A percentile compares a stretch with the other conserved stretches of the same genome.
Conservation (phyloP, 2,329 filamentous ascomycete genomes). For the Alternaria angustiovoidea region DNA sequence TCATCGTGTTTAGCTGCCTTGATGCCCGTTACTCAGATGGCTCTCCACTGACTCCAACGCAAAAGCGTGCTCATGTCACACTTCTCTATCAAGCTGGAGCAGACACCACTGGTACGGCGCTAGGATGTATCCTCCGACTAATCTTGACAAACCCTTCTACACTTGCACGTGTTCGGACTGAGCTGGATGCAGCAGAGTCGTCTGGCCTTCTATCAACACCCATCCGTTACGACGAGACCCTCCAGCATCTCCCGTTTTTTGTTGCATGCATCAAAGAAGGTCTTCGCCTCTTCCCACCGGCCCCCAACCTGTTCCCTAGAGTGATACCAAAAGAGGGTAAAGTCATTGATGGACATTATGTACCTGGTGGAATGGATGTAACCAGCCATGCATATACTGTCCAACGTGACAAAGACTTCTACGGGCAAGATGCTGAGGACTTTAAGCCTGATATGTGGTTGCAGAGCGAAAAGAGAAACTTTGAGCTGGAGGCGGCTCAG, state of each 20-base stretch:
- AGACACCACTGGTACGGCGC: slow-evolving; percentile 47
- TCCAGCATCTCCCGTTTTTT: slow-evolving; percentile 56
- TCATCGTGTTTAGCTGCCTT: slow-evolving; percentile 35
- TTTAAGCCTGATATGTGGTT: slow-evolving; percentile 56
- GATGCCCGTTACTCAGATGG: slow-evolving; percentile 44
- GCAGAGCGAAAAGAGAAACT: slow-evolving; percentile 29
- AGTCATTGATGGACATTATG: slow-evolving; percentile 51
- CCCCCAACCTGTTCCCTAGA: slow-evolving; percentile 61
- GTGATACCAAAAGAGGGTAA: slow-evolving; percentile 44
- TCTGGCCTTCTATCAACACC: slow-evolving; percentile 31
- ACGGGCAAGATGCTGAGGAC: slow-evolving; percentile 51
- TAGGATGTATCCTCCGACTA: slow-evolving; percentile 45
- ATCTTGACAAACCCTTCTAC: slow-evolving; percentile 27
- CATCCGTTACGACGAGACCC: slow-evolving; percentile 42
- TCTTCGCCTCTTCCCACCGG: slow-evolving; percentile 60
- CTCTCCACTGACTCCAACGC: slow-evolving; percentile 35
- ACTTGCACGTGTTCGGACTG: slow-evolving; percentile 28
- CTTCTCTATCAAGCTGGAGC: slow-evolving; percentile 51
- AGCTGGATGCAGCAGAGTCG: slow-evolving; percentile 34
- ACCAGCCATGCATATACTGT: slow-evolving; percentile 59
- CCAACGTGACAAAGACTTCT: slow-evolving; percentile 55
- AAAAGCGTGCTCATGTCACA: slow-evolving; percentile 50
- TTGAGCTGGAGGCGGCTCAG: slow-evolving; percentile 40
- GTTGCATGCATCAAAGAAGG: slow-evolving; percentile 61
- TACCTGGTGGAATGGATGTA: slow-evolving; percentile 56